These are phyloP conservation scores for Ulota crispa DNA, from an alignment of 225 moss, liverwort and hornwort species.

Conservation along the genomic window DNA sequence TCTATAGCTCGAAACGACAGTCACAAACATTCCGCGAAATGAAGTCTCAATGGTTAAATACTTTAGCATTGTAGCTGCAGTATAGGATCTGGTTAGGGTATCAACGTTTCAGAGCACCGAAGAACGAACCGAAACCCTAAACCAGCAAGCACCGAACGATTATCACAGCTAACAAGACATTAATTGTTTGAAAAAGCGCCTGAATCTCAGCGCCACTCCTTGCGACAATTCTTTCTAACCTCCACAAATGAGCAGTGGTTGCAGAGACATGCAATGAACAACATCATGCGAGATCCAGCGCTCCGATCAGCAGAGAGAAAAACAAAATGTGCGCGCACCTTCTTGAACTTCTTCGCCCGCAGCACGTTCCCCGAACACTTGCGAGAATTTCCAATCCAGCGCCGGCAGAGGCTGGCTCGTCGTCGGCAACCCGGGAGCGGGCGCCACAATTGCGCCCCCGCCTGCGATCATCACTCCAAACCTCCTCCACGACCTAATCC, in stretches of 20 bases:
- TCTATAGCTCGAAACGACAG: neutral
- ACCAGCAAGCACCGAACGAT: too few species aligned
- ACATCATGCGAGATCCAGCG: slow-evolving; percentile 6
- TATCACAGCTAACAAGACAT: neutral
- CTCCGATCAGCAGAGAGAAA: slow-evolving; percentile 15
- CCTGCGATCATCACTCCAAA: slow-evolving; percentile 79
- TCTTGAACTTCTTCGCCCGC: slow-evolving; percentile 95
- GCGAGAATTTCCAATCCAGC: slow-evolving; percentile 98
- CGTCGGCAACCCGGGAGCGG: slow-evolving; percentile 73
- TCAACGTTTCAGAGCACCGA: slow-evolving; percentile 5
- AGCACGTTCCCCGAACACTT: slow-evolving; percentile 92
- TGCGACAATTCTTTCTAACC: neutral
- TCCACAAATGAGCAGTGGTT: neutral
- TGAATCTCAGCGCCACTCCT: slow-evolving; percentile 15
- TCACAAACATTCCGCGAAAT: slow-evolving; percentile 1
- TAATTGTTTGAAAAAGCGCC: neutral
- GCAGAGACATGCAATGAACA: neutral
- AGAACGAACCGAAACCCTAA: neutral
- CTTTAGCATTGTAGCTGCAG: neutral
- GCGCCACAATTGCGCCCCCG: slow-evolving; percentile 76
- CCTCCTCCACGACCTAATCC: slow-evolving; percentile 39
- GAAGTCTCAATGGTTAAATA: neutral
- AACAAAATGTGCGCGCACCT: slow-evolving; percentile 42
- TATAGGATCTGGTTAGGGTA: neutral
- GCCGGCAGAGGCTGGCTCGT: slow-evolving; percentile 68